phyloP scores from a whole-genome alignment of 768 basidiomycete genomes.

The Leucocoprinus leucothites region DNA sequence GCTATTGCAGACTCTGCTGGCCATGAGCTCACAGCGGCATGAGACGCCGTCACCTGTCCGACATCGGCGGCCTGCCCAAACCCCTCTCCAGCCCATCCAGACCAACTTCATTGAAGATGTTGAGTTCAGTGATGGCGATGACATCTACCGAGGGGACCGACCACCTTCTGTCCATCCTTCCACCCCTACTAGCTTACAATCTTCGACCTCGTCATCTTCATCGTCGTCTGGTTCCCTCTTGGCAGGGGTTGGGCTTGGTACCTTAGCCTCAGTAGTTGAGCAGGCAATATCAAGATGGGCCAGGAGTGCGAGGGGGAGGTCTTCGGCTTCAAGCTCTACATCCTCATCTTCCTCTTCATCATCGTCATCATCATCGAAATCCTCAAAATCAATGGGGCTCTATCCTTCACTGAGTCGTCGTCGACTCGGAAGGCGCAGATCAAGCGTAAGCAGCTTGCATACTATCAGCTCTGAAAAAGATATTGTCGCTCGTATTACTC shows the following conservation, averaged over 20 bases:
- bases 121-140: constrained; percentile 29
- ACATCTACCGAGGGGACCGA: constrained; percentile 61
- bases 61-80: neutral
- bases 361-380: constrained; percentile 41
- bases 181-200: constrained; percentile 25
- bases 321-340: constrained; percentile 33
- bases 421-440: constrained; percentile 42
- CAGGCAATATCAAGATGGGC: constrained; percentile 74
- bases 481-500: constrained; percentile 55
- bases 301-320: constrained; percentile 37
- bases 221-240: constrained; percentile 37
- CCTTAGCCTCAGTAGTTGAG: constrained; percentile 62
- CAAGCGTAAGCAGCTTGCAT: constrained; percentile 48
- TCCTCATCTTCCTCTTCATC: constrained; percentile 40
- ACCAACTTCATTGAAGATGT: constrained; percentile 16
- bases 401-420: constrained; percentile 37
- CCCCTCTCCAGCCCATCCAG: constrained; percentile 14
- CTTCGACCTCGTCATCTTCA: constrained; percentile 36
- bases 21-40: constrained; percentile 8
- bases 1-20: neutral
- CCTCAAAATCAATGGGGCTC: constrained; percentile 40
- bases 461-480: constrained; percentile 55
- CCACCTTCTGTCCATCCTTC: constrained; percentile 27
- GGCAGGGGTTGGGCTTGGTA: constrained; percentile 41
- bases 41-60: neutral